Evolutionary conservation across 805 yeast species (phyloP).

Genomic region (Wickerhamiella australiensis): DNA sequence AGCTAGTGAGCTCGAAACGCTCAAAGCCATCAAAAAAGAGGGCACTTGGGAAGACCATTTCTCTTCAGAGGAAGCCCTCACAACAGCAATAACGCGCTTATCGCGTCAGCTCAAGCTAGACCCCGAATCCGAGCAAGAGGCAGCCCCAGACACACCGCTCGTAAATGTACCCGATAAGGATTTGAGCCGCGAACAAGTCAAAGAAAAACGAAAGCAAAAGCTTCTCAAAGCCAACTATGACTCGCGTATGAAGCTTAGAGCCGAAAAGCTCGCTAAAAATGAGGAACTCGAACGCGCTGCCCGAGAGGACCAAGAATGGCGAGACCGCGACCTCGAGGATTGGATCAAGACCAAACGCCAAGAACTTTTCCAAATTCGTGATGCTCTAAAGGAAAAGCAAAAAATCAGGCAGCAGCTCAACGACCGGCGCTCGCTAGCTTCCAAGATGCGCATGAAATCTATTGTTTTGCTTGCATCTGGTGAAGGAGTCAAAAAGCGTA

Average conservation of each 20-base stretch:
- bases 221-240: conserved; percentile 78
- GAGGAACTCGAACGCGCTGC: conserved; percentile 48
- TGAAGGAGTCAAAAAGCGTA: conserved; percentile 21
- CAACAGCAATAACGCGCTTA: conserved; percentile 36
- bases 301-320: conserved; percentile 61
- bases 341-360: conserved; percentile 69
- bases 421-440: conserved; percentile 82
- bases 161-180: conserved; percentile 78
- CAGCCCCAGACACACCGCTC: conserved; percentile 53
- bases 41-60: conserved; percentile 3
- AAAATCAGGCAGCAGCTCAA: conserved; percentile 64
- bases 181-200: conserved; percentile 62
- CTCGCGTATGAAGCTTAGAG: conserved; percentile 71
- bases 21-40: conserved; percentile 34
- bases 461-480: conserved; percentile 70
- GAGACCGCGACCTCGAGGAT: conserved; percentile 55
- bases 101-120: background rate
- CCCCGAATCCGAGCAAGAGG: conserved; percentile 30
- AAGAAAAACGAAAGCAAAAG: conserved; percentile 76
- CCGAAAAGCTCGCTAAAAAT: conserved; percentile 59
- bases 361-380: conserved; percentile 47
- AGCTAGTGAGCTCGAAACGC: conserved; percentile 50
- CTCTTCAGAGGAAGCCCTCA: conserved; percentile 40
- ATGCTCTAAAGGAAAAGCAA: conserved; percentile 50
- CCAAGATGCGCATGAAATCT: conserved; percentile 84